Evolutionary conservation across 768 basidiomycete species (phyloP).

Genomic region (Calvatia gigantea): DNA sequence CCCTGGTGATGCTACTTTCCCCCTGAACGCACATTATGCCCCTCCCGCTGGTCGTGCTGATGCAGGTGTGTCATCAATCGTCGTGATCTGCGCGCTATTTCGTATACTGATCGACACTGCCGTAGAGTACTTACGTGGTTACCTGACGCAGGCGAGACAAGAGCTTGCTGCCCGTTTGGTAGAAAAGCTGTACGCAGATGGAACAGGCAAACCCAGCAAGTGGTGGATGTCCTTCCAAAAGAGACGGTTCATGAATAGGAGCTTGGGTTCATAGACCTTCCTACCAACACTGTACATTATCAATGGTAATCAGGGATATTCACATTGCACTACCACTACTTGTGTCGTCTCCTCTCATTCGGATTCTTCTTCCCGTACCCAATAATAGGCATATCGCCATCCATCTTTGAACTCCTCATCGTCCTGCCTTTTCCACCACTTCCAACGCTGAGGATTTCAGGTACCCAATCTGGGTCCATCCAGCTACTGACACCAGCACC

Average conservation of each 20-base stretch:
- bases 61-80: slow-evolving; percentile 51
- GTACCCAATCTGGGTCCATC: slow-evolving; percentile 96
- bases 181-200: slow-evolving; percentile 88
- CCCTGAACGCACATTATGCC: slow-evolving; percentile 89
- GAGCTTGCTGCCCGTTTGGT: slow-evolving; percentile 85
- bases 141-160: slow-evolving; percentile 90
- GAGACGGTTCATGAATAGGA: slow-evolving; percentile 93
- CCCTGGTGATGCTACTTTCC: slow-evolving; percentile 95
- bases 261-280: slow-evolving; percentile 55
- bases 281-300: slow-evolving; percentile 6
- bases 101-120: slow-evolving; percentile 4
- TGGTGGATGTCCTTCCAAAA: slow-evolving; percentile 99
- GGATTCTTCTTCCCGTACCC: slow-evolving; percentile 89
- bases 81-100: slow-evolving; percentile 8
- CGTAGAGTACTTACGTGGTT: slow-evolving; percentile 84
- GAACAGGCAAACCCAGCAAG: slow-evolving; percentile 93
- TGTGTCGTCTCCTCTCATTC: slow-evolving; percentile 69
- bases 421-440: slow-evolving; percentile 70
- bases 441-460: slow-evolving; percentile 68
- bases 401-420: slow-evolving; percentile 44
- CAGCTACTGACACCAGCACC: slow-evolving; percentile 66
- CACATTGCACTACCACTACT: slow-evolving; percentile 29
- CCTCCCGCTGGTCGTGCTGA: slow-evolving; percentile 73
- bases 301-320: neutral
- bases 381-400: slow-evolving; percentile 75